A percentile compares a stretch with the other conserved stretches of the same genome.
Conservation (phyloP, 768 basidiomycete genomes). For the Boletus barrowsii region DNA sequence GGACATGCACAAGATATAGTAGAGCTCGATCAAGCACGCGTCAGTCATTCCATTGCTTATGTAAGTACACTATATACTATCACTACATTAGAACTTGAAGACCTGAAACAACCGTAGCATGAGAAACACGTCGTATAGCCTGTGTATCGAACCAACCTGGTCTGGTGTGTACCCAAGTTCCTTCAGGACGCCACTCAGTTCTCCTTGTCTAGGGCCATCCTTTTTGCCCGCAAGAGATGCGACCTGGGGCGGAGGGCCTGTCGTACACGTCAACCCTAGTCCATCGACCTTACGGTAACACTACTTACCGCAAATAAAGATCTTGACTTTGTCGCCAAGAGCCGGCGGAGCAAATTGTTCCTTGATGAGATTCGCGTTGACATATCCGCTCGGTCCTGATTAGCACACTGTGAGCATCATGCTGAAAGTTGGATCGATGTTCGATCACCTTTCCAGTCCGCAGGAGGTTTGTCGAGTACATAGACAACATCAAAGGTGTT, state of each 20-base stretch:
- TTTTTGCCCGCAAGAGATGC: constrained; percentile 86
- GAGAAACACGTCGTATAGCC: not conserved
- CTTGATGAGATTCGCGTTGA: constrained; percentile 70
- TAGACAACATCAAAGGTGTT: constrained; percentile 80
- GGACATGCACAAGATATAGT: not conserved
- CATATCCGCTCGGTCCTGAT: constrained; percentile 67
- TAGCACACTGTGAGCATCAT: constrained; percentile 4
- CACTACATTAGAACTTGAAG: constrained; percentile 37
- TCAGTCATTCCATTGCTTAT: constrained; percentile 22
- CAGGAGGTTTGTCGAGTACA: constrained; percentile 72
- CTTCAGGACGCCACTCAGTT: constrained; percentile 77
- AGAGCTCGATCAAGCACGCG: constrained; percentile 25
- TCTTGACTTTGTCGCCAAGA: constrained; percentile 75
- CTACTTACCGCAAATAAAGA: constrained; percentile 81
- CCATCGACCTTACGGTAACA: not conserved
- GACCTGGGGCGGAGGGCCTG: constrained; percentile 85
- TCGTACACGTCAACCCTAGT: not conserved
- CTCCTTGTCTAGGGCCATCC: constrained; percentile 78
- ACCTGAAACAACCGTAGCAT: constrained; percentile 27
- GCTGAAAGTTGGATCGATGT: not conserved
- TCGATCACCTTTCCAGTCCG: constrained; percentile 54
- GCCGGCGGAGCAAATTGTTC: constrained; percentile 64
- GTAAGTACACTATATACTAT: constrained; percentile 23
- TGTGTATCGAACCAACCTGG: constrained; percentile 53
- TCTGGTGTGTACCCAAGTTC: constrained; percentile 82